Conservation (phyloP, 192 early-diverging fungal genomes). For the Phlyctochytrium bullatum region DNA sequence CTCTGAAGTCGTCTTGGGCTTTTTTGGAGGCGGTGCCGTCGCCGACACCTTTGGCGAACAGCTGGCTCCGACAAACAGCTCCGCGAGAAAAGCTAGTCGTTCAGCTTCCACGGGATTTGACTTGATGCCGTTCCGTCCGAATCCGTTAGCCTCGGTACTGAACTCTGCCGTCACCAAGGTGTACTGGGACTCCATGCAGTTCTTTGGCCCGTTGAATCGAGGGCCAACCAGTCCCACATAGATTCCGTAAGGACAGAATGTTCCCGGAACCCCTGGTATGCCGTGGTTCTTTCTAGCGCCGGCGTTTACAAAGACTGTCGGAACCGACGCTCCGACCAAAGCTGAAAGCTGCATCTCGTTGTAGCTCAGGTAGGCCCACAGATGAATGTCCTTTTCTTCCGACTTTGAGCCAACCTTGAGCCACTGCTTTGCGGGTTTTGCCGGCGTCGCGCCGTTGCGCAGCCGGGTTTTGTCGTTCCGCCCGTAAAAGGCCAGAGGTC, state of each 20-base stretch:
- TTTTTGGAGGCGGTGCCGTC: no score
- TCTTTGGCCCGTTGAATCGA: constrained; percentile 22
- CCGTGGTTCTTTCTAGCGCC: constrained; percentile 24
- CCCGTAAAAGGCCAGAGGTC: constrained; percentile 28
- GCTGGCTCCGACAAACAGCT: background rate
- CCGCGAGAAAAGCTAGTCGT: constrained; percentile 3
- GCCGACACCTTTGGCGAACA: no score
- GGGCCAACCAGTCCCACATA: constrained; percentile 30
- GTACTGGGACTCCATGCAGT: constrained; percentile 25
- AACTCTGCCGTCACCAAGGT: background rate
- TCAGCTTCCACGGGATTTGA: background rate
- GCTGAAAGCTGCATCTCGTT: constrained; percentile 36
- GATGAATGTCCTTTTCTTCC: background rate
- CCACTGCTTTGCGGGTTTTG: constrained; percentile 1
- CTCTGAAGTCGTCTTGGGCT: background rate
- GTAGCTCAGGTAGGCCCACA: constrained; percentile 32
- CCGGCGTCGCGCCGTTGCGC: constrained; percentile 3
- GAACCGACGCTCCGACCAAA: constrained; percentile 23
- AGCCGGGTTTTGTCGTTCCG: constrained; percentile 16
- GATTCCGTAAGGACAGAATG: constrained; percentile 11
- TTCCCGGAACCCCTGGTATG: background rate
- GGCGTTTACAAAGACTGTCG: constrained; percentile 33
- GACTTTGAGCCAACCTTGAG: background rate
- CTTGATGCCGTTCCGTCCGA: background rate
- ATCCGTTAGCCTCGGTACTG: constrained; percentile 9